Evolutionary conservation across 139 green algal genomes (phyloP).

Genomic region (Deuterostichococcus epilithicus): DNA sequence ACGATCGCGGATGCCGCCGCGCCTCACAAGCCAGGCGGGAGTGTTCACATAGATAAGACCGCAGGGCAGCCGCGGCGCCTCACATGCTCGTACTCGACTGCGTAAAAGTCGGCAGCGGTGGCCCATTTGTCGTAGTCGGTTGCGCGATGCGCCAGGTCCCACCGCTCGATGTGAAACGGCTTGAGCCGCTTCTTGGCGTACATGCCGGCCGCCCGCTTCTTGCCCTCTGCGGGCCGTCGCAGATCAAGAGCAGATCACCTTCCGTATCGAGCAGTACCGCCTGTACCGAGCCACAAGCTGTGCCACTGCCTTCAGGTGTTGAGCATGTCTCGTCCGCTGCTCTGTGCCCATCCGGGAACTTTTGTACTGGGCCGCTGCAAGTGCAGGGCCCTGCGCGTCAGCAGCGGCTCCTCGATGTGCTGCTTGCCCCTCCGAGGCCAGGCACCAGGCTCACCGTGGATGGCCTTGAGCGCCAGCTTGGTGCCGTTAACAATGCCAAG

Average conservation of each 20-base stretch:
- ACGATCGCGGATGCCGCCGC: too few relatives aligned
- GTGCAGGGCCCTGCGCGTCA: too few relatives aligned
- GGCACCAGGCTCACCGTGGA: conserved; percentile 17
- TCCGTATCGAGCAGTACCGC: background rate
- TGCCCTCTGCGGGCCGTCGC: conserved; percentile 22
- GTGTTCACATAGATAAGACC: too few relatives aligned
- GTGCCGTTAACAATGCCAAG: conserved; percentile 30
- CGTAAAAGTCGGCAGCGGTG: conserved; percentile 22
- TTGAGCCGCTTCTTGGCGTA: conserved; percentile 41
- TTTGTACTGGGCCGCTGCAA: too few relatives aligned
- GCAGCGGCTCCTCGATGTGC: too few relatives aligned
- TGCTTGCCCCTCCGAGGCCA: too few relatives aligned
- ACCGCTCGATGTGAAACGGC: conserved; percentile 41
- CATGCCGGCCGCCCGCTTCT: conserved; percentile 30
- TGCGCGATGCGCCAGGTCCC: conserved; percentile 31
- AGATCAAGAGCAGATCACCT: too few relatives aligned
- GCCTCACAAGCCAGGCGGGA: too few relatives aligned
- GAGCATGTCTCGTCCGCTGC: too few relatives aligned
- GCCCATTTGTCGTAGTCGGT: conserved; percentile 43
- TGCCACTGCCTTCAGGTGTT: too few relatives aligned
- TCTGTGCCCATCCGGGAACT: too few relatives aligned
- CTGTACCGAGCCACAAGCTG: background rate
- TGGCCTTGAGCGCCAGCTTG: conserved; percentile 32
- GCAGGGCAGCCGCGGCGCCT: background rate
- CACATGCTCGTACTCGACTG: conserved; percentile 33